Evolutionary conservation across 208 protist species (phyloP), one percentile per base, ranked within the genome.

Genomic region (Zelonia costaricensis): DNA sequence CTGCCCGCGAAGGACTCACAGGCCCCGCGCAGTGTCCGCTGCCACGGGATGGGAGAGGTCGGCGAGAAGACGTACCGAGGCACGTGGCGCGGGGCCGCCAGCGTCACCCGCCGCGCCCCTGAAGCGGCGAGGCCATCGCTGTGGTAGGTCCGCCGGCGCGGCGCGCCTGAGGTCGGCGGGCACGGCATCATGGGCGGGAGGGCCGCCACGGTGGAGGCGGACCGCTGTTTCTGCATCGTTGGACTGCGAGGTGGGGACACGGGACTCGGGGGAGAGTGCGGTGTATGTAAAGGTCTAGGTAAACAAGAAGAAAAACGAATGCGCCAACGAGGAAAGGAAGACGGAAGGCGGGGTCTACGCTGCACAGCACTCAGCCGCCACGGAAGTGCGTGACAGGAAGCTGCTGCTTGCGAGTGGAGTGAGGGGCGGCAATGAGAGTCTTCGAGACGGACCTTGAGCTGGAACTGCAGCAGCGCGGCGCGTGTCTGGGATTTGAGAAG

Each of bases 11-110:
- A 61, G 42, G 43, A 30, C n/a, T 49, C 27, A 13, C 23, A 27
- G 28, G 58, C 18, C 42, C 51, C 27, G 43, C 71, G 63, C 38
- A 78, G 64, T 0, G 64, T 60, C 18, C 54, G 48, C 22, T 65
- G 39, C 71, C 71, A 78, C 8, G 64, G 49, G 33, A 47, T 23
- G 23, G 53, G 48, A 8, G 28, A 13, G 20, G 43, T 9, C 25
- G 55, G 27, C 20, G 39, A 25, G 31, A 56, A 47, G 38, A 55
- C 20, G 23, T 28, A 18, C 23, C 30, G 12, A 1, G 51, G 18
- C 7, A 61, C 15, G 20, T 20, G 35, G 12, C 48, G 49, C 8
- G 71, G 53, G 12, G 36, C 36, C 22, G 28, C 57, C 35, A 78
- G 47, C 22, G 35, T 28, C 9, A 48, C 44, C n/a, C 28, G 30